Percentiles rank a stretch among this genome's conserved stretches.
Evolutionary conservation across 2,329 filamentous ascomycete species (phyloP).

Genomic region (Hypoxylon sp.): DNA sequence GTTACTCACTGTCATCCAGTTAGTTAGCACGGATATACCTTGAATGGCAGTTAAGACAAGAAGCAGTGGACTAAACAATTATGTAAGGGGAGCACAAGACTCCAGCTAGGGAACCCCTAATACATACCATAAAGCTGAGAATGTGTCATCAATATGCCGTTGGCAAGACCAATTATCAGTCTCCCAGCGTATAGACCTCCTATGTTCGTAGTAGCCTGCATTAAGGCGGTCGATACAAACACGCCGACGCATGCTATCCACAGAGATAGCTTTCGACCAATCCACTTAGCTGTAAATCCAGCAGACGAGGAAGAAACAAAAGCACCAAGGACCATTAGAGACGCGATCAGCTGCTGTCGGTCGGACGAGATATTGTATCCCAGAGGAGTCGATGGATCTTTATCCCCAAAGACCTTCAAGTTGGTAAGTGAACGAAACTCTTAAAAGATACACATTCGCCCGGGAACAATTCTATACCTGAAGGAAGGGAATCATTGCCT

Average conservation of each 20-base stretch:
- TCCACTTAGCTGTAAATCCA: constrained; percentile 57
- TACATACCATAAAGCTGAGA: constrained; percentile 45
- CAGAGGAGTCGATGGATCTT: constrained; percentile 46
- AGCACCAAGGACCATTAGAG: constrained; percentile 64
- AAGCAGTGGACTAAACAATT: neutral
- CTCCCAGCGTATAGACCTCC: constrained; percentile 65
- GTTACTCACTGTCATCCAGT: constrained; percentile 28
- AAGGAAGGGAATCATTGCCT: constrained; percentile 55
- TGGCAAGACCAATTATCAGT: constrained; percentile 63
- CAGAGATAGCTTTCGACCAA: constrained; percentile 57
- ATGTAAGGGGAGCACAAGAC: too few relatives aligned
- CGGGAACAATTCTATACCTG: constrained; percentile 42
- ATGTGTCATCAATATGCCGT: constrained; percentile 59
- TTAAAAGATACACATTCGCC: neutral
- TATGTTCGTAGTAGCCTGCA: constrained; percentile 65
- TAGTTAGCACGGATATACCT: constrained; percentile 17
- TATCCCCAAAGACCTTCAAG: constrained; percentile 49
- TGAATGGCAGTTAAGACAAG: neutral
- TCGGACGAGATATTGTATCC: constrained; percentile 55
- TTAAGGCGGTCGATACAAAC: constrained; percentile 63
- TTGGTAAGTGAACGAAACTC: constrained; percentile 17
- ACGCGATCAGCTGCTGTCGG: constrained; percentile 64
- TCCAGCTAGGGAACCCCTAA: neutral
- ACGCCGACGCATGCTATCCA: constrained; percentile 58
- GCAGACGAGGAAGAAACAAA: constrained; percentile 61